These are phyloP conservation scores for Quercus phellos DNA, from an alignment of 331 rosid species.

Conservation along the genomic window DNA sequence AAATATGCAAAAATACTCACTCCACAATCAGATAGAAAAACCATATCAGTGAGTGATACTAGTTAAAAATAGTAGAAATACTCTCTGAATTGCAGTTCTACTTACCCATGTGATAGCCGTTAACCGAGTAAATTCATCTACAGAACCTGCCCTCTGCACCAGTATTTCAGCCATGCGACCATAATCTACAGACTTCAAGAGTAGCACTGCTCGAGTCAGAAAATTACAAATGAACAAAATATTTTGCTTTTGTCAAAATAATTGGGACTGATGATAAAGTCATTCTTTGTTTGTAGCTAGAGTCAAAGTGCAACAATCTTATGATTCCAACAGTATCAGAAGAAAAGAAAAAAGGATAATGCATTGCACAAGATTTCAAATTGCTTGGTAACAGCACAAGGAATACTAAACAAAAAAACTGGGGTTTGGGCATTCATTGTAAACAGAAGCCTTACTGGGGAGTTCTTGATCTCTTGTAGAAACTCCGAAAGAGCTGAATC, in stretches of 20 bases:
- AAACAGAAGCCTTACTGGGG: slow-evolving; percentile 80
- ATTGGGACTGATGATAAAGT: slow-evolving; percentile 10
- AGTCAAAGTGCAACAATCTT: background rate
- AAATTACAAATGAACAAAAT: slow-evolving; percentile 75
- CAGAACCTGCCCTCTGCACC: slow-evolving; percentile 88
- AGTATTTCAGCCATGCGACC: slow-evolving; percentile 99
- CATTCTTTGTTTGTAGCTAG: slow-evolving; percentile 4
- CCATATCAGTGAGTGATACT: background rate
- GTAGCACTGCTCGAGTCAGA: slow-evolving; percentile 99
- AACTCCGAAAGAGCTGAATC: slow-evolving; percentile 98
- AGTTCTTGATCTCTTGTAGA: slow-evolving; percentile 97
- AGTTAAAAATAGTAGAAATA: background rate
- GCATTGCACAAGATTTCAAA: slow-evolving; percentile 12
- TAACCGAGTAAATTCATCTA: slow-evolving; percentile 90
- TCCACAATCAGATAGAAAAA: background rate
- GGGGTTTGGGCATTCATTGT: slow-evolving; percentile 3
- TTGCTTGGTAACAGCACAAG: background rate
- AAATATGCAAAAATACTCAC: background rate
- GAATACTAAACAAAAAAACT: slow-evolving; percentile 8
- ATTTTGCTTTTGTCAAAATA: slow-evolving; percentile 31
- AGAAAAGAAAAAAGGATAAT: slow-evolving; percentile 2
- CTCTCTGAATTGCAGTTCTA: slow-evolving; percentile 7
- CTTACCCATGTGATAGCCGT: slow-evolving; percentile 96
- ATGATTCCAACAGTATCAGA: slow-evolving; percentile 1
- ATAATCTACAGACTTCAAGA: slow-evolving; percentile 99